Evolutionary conservation across 805 yeast species (phyloP), one percentile per base, ranked within the genome.

Genomic region (Metschnikowia vanudenii): DNA sequence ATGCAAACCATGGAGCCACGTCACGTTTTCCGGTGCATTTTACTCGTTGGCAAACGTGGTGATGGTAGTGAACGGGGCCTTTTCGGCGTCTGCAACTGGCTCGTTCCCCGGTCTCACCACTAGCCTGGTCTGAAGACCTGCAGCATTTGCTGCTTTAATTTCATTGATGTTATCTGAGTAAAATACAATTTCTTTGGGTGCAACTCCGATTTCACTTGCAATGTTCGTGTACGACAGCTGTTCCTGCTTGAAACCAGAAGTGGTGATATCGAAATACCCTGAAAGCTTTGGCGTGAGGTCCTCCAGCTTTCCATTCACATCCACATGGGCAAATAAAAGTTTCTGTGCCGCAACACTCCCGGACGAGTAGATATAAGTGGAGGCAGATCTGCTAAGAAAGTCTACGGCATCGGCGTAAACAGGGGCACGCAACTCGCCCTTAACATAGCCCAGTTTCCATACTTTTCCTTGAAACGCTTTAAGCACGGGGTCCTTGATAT

Each of bases 271-370:
- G 60, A 81, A 91, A 66, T 89, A 91, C 13, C 85, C 95, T 6
- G 68, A 49, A 17, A 91, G 60, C 18, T 63, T 61, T 1, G 64
- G 62, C 36, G 79, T 85, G 57, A 88, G 62, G 62, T 86, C 87
- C 11, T 65, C 49, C 19, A 69, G 60, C 9, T 65, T 64, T 3
- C 68, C 65, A 11, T 41, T 44, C 28, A 52, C 46, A 43, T 68
- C 68, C 9, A 86, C 91, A 60, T 86, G 78, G 0, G 74, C 75
- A 59, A 91, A 88, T 47, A 91, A 66, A 50, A 91, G 68, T 56
- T 83, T 85, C 57, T 91, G 98, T 0, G 97, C 97, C 49, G 82
- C 78, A 19, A 91, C 81, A 36, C 94, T 84, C 0, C 98, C 98
- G 22, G 96, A 86, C 0, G 97, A 89, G 66, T 91, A 91, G 16